Percentiles rank a stretch among this genome's conserved stretches.
phyloP scores from a whole-genome alignment of 2,329 filamentous ascomycete species.

The Aspergillus costaricaensis region DNA sequence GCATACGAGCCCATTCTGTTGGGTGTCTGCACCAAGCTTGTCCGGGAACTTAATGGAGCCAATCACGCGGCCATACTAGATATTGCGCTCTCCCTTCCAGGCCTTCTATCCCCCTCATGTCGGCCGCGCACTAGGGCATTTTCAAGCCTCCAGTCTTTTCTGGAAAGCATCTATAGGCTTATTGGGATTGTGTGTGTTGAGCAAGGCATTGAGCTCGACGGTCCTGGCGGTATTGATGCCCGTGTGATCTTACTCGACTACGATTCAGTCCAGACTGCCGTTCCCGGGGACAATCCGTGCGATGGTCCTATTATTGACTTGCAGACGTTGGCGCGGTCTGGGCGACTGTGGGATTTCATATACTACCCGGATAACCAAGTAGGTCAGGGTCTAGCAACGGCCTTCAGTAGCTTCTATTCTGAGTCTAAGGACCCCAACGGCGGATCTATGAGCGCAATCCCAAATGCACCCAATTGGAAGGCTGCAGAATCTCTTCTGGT shows the following conservation, averaged over 20 bases:
- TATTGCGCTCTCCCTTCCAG: constrained; percentile 64
- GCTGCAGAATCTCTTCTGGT: constrained; percentile 24
- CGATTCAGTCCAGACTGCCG: constrained; percentile 35
- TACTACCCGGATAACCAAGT: constrained; percentile 33
- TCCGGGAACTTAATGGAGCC: constrained; percentile 33
- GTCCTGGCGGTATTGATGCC: constrained; percentile 71
- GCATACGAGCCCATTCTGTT: constrained; percentile 64
- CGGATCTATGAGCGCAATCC: constrained; percentile 24
- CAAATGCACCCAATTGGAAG: constrained; percentile 26
- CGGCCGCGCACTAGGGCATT: constrained; percentile 62
- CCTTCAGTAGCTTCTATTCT: constrained; percentile 38
- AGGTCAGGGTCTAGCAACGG: constrained; percentile 29
- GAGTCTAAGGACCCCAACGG: constrained; percentile 22
- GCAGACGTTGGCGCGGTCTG: constrained; percentile 48
- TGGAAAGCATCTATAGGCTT: constrained; percentile 77
- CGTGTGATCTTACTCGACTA: constrained; percentile 74
- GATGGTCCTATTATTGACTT: constrained; percentile 56
- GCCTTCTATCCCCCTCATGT: constrained; percentile 57
- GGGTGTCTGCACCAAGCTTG: constrained; percentile 55
- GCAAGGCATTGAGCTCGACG: constrained; percentile 63
- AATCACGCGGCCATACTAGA: constrained; percentile 50
- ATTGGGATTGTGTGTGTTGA: constrained; percentile 71
- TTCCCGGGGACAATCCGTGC: constrained; percentile 12
- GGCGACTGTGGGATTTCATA: constrained; percentile 33
- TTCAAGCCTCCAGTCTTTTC: constrained; percentile 67